These are phyloP conservation scores for Pontederia crassipes DNA, from an alignment of 176 grass and related monocot species.

Conservation along the genomic window DNA sequence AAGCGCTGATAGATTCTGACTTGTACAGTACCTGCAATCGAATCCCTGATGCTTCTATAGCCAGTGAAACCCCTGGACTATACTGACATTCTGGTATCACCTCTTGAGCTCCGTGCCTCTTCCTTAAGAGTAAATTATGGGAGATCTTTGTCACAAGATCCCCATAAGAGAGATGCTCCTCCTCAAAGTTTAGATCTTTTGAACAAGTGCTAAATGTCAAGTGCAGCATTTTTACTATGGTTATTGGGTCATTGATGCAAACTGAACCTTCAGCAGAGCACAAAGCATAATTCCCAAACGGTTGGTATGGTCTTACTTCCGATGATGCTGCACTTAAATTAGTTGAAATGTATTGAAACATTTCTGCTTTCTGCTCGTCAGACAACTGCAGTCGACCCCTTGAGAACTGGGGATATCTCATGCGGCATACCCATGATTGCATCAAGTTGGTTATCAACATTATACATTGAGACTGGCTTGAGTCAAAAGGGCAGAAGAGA, in stretches of 20 bases:
- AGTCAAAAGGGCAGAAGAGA: constrained; percentile 57
- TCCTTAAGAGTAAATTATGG: constrained; percentile 43
- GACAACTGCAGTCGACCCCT: neutral
- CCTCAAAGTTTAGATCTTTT: constrained; percentile 12
- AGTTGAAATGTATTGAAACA: constrained; percentile 37
- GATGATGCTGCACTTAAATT: constrained; percentile 31
- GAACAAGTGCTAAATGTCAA: constrained; percentile 41
- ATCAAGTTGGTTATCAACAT: constrained; percentile 12
- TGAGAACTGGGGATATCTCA: neutral
- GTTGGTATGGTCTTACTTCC: constrained; percentile 39
- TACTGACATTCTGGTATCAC: constrained; percentile 12
- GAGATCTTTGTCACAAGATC: constrained; percentile 40
- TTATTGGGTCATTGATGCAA: constrained; percentile 44
- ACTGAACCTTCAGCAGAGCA: constrained; percentile 61
- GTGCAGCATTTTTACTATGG: constrained; percentile 53
- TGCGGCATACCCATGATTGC: constrained; percentile 38
- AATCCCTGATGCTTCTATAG: constrained; percentile 57
- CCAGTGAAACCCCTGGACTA: constrained; percentile 54
- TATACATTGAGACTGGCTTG: constrained; percentile 17
- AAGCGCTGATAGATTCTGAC: no score
- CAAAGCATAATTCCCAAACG: constrained; percentile 64
- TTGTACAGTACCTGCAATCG: constrained; percentile 24
- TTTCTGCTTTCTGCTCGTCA: constrained; percentile 29
- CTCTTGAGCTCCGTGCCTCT: neutral
- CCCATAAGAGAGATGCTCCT: constrained; percentile 46